A percentile compares a stretch with the other conserved stretches of the same genome.
phyloP scores from a whole-genome alignment of 176 grass and related monocot genomes.

The Carex kokanica region DNA sequence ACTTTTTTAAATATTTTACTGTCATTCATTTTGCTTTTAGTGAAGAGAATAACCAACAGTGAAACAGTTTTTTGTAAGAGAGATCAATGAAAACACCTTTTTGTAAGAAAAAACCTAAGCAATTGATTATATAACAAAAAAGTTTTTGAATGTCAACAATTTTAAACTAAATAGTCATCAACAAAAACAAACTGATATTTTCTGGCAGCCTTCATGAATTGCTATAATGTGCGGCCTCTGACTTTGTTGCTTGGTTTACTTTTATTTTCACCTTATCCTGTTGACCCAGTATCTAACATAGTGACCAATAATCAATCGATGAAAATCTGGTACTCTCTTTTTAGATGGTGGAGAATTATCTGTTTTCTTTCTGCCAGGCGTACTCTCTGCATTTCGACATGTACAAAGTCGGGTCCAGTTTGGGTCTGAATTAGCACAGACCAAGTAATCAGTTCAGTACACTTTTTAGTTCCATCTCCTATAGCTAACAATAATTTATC shows the following conservation, averaged over 20 bases:
- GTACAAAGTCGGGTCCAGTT: background rate
- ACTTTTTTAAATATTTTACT: background rate
- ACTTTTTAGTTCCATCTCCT: background rate
- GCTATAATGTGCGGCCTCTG: background rate
- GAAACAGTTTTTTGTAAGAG: background rate
- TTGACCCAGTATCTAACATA: background rate
- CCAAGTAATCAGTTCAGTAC: background rate
- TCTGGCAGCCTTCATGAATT: background rate
- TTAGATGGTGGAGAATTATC: background rate
- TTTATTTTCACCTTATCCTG: background rate
- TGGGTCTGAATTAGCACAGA: background rate
- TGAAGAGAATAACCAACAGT: no score
- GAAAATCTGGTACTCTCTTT: background rate
- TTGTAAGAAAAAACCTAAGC: background rate
- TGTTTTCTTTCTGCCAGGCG: background rate
- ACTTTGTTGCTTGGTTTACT: background rate
- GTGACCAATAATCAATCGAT: background rate
- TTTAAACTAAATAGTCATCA: background rate
- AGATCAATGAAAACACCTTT: background rate
- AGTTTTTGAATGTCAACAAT: background rate
- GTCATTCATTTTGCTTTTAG: background rate
- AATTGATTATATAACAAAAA: background rate
- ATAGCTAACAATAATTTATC: background rate
- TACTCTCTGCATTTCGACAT: no score
- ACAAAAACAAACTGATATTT: background rate